phyloP scores from a whole-genome alignment of 352 stramenopile genomes.

The Phytophthora agathidicida region DNA sequence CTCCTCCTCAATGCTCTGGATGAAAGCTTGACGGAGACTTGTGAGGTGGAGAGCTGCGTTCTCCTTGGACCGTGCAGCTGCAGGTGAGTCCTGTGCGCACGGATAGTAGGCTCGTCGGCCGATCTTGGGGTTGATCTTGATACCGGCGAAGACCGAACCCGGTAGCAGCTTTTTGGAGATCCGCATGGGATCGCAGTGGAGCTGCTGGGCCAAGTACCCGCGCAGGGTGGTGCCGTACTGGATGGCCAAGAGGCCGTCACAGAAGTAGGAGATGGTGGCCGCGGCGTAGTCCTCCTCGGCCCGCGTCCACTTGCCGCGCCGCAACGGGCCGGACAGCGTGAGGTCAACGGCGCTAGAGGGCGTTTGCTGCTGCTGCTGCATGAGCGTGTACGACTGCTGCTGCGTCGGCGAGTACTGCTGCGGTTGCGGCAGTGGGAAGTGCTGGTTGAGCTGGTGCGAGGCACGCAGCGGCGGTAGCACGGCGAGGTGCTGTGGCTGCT shows the following conservation, averaged over 20 bases:
- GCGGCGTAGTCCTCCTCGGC: slow-evolving; percentile 72
- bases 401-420: slow-evolving; percentile 29
- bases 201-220: slow-evolving; percentile 70
- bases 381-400: slow-evolving; percentile 11
- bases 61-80: slow-evolving; percentile 44
- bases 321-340: slow-evolving; percentile 45
- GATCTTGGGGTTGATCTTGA: slow-evolving; percentile 81
- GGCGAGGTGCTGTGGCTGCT: slow-evolving; percentile 13
- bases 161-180: slow-evolving; percentile 84
- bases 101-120: slow-evolving; percentile 73
- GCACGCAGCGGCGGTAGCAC: slow-evolving; percentile 37
- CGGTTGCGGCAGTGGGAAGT: slow-evolving; percentile 29
- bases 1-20: slow-evolving; percentile 70
- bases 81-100: slow-evolving; percentile 51
- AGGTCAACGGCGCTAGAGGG: slow-evolving; percentile 16
- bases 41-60: slow-evolving; percentile 47
- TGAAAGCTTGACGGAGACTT: slow-evolving; percentile 49
- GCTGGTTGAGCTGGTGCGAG: slow-evolving; percentile 30
- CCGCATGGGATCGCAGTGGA: slow-evolving; percentile 80
- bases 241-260: slow-evolving; percentile 62
- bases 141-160: slow-evolving; percentile 59
- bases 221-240: slow-evolving; percentile 77
- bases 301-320: slow-evolving; percentile 76
- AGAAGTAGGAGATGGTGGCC: slow-evolving; percentile 75
- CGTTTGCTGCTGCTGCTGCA: slow-evolving; percentile 8